Evolutionary conservation across 106 monocot genomes (phyloP), one percentile per base, ranked within the genome.

Genomic region (Allium fistulosum): DNA sequence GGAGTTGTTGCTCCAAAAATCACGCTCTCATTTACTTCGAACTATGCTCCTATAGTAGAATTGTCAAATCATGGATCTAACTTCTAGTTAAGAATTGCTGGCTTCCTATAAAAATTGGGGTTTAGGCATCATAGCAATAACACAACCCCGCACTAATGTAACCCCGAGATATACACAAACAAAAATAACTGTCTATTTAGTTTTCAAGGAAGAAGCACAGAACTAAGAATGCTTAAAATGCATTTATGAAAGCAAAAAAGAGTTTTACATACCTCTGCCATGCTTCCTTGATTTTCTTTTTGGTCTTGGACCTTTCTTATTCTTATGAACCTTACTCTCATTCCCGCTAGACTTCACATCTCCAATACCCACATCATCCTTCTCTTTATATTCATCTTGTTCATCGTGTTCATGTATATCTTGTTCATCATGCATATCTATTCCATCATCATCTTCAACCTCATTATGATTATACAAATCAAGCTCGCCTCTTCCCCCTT

Each of bases 401-500:
- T 76, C 70, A 10, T 68, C 62, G 7, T 50, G 2, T 37, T 37
- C 37, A 37, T 37, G 37, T 37, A 37, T 37, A 37, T 37, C 37
- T 37, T 37, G 57, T 2, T 78, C 75, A 17, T 81, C 81, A 61
- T 75, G 72, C 37, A 57, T 51, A 66, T 85, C 81, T 47, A 81
- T 71, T 16, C 72, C 78, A 73, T 85, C 85, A 53, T 85, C 81
- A 55, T 79, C 72, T 17, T 81, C 81, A 45, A 81, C 85, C 22
- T 82, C 63, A 51, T 82, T 68, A 48, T 68, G 53, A 16, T 53
- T 73, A 51, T 78, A 78, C 47, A 67, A 62, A 68, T 73, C 57
- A 49, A 78, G 62, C 52, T 78, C 78, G 9, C 47, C 62, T 47
- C 68, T 67, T 63, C 72, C 72, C n/a, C 68, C 78, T 55, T 78